Evolutionary conservation across 208 protist genomes (phyloP), one percentile per base, ranked within the genome.

Genomic region (Acanthamoeba healyi): DNA sequence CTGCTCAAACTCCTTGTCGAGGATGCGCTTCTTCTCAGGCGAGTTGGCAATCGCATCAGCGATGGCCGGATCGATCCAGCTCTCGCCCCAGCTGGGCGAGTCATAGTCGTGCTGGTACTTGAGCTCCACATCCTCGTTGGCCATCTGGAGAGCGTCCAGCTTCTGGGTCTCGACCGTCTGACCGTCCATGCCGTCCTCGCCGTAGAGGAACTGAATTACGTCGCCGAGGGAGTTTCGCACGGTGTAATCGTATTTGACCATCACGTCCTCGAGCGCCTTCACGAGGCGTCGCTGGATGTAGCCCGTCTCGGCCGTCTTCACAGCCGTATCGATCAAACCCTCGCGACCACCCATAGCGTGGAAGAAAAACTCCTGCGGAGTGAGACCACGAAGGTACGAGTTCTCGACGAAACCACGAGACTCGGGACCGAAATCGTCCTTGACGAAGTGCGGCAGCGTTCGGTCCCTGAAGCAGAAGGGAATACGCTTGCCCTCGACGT

Each of bases 301-400:
- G 44, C 98, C 98, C 32, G 99, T 99, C 93, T 99, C 98, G 36
- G 99, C 98, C 3, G 99, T 99, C 97, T 99, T 99, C 46, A 99
- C 99, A 49, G 99, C 99, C 24, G 99, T 99, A 97, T 99, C 99
- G 96, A 99, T 99, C 2, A 99, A 96, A 95, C 99, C 99, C 96
- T 97, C 96, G 40, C 96, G 86, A 87, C 99, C 99, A 81, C 99
- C 99, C 99, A 99, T 99, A 40, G 99, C 99, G 96, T 99, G 99
- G 97, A 99, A 99, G 97, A 99, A 99, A 94, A 99, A 99, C 97
- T 99, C 99, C 95, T 98, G 97, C 42, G 99, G 99, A 38, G 98
- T 99, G 36, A 99, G 97, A 26, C 99, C 99, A 63, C 98, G 95
- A 12, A 99, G 96, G 97, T 99, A 99, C 12, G 98, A 99, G 95